Base-by-base conservation (phyloP, 1,284 basidiomycete species). In the Fereydounia khargensis region DNA sequence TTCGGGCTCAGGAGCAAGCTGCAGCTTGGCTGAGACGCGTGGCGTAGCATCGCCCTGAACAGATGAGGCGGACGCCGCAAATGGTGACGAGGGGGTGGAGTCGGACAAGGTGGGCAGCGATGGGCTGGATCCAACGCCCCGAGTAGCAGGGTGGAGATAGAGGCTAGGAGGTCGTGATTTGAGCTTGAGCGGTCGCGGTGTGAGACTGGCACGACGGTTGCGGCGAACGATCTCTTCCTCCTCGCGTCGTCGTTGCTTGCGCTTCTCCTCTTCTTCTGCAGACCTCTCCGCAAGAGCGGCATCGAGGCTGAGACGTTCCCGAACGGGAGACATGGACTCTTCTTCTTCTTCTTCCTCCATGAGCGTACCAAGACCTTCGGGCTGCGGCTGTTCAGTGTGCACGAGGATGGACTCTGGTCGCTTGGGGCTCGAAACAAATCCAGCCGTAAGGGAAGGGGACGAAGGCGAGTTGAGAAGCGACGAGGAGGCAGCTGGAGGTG, bases 341-440 rank as follows among this genome's bases (percentile, higher is more conserved):
- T 71, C 66, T 17, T 69, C 63, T 47, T 71, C 64, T 30, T 69
- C 66, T 25, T 68, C 68, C 44, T 70, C 68, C 39, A 66, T 42
- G n/a, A 70, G 43, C 16, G 68, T 70, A 6, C 58, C 54, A 4
- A 67, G 50, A 19, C 65, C 63, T 35, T 68, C 68, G 21, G 52
- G 52, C 13, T 49, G 51, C 6, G 52, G 38, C 31, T 61, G 39
- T 10, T 68, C 63, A 18, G 53, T 31, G 18, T 40, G 40, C n/a
- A 52, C 9, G 23, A 58, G 41, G 35, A 67, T 57, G 4, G 59
- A 63, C 11, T 51, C 40, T 7, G 64, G 64, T 27, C 59, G 40
- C 18, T 39, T 53, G 1, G 60, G 54, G 40, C 61, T 64, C 6
- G 48, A 39, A 13, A 46, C 43, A 34, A 44, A 49, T 3, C 43